Conservation (phyloP, 1,139 yeast species). For the Hemisphaericaspora subhashii region DNA sequence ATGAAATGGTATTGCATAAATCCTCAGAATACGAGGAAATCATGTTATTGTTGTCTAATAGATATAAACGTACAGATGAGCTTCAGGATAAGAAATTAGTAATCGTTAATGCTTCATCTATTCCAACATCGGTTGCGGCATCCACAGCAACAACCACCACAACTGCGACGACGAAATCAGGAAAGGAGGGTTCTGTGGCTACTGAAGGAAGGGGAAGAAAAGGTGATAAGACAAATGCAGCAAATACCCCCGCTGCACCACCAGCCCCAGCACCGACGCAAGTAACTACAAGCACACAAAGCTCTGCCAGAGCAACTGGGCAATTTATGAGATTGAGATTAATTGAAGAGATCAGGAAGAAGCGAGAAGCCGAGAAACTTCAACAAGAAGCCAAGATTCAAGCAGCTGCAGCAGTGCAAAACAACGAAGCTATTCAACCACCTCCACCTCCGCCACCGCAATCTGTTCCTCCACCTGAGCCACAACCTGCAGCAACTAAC, state of each 20-base stretch:
- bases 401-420: conserved; percentile 22
- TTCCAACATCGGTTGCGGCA: conserved; percentile 19
- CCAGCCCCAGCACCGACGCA: conserved; percentile 18
- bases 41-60: conserved; percentile 58
- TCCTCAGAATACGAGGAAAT: conserved; percentile 88
- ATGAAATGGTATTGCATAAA: conserved; percentile 57
- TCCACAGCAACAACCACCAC: conserved; percentile 19
- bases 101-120: conserved; percentile 37
- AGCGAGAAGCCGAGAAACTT: conserved; percentile 45
- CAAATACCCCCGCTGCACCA: conserved; percentile 18
- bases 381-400: conserved; percentile 42
- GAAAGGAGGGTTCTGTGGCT: conserved; percentile 6
- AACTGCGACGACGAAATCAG: conserved; percentile 16
- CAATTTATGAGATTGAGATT: conserved; percentile 51
- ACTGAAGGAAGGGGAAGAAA: conserved; percentile 21
- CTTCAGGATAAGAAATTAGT: conserved; percentile 40
- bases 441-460: conserved; percentile 4
- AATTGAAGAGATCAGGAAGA: conserved; percentile 47
- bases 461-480: conserved; percentile 6
- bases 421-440: conserved; percentile 6
- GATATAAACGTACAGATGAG: conserved; percentile 40
- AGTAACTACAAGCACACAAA: conserved; percentile 9
- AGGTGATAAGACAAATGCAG: conserved; percentile 21
- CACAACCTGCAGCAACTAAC: conserved; percentile 9
- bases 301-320: conserved; percentile 32